A percentile compares a stretch with the other conserved stretches of the same genome.
phyloP scores from a whole-genome alignment of 805 yeast species.

The Zygosaccharomyces rouxii region DNA sequence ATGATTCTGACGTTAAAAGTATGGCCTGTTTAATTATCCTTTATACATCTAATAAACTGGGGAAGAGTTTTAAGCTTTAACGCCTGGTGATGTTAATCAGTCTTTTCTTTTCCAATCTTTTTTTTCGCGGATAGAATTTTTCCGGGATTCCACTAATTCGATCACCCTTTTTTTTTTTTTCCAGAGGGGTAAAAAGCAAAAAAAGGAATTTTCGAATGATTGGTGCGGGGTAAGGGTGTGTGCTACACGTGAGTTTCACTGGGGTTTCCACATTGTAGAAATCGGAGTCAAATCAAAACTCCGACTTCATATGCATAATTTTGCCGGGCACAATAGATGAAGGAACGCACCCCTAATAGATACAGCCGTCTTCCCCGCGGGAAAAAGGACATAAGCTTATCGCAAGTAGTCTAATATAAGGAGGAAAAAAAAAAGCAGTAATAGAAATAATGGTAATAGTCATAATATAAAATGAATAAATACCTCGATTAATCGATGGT shows the following conservation, averaged over 20 bases:
- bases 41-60: neutral
- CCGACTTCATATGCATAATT: too few relatives aligned
- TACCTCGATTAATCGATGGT: neutral
- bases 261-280: too few relatives aligned
- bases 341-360: too few relatives aligned
- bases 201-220: neutral
- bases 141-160: constrained; percentile 5
- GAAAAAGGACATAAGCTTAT: too few relatives aligned
- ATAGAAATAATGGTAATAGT: too few relatives aligned
- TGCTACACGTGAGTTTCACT: too few relatives aligned
- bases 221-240: neutral
- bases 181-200: neutral
- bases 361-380: too few relatives aligned
- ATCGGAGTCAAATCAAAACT: too few relatives aligned
- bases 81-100: constrained; percentile 5
- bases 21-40: neutral
- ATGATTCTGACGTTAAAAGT: neutral
- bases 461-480: neutral
- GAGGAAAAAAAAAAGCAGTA: too few relatives aligned
- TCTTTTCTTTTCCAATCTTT: neutral
- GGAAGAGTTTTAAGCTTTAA: neutral
- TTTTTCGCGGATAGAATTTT: neutral
- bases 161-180: neutral
- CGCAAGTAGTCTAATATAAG: too few relatives aligned
- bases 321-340: too few relatives aligned